Evolutionary conservation across 768 basidiomycete species (phyloP).

Genomic region (Paxillus rubicundulus): DNA sequence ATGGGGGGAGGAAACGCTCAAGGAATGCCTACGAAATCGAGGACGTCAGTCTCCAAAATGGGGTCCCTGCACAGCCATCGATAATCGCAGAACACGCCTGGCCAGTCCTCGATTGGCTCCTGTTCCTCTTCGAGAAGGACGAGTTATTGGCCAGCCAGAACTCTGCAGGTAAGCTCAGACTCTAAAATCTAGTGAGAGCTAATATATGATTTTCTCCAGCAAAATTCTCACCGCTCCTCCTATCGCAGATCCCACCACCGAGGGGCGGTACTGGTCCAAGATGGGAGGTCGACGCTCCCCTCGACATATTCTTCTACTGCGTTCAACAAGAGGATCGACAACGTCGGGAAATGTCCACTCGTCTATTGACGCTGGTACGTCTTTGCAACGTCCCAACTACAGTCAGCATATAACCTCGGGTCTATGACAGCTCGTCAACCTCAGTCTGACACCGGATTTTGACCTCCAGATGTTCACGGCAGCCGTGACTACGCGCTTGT

Average conservation of each 20-base stretch:
- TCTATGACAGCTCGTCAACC: constrained; percentile 38
- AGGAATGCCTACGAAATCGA: constrained; percentile 25
- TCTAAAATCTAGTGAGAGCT: constrained; percentile 5
- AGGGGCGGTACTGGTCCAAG: constrained; percentile 45
- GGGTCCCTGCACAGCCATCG: constrained; percentile 11
- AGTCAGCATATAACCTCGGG: neutral
- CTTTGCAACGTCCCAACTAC: neutral
- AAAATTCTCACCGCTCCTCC: constrained; percentile 50
- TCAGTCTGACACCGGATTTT: constrained; percentile 36
- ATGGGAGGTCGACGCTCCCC: constrained; percentile 53
- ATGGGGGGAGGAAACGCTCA: constrained; percentile 33
- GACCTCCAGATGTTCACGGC: constrained; percentile 37
- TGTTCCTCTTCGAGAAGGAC: constrained; percentile 68
- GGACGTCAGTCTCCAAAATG: constrained; percentile 22
- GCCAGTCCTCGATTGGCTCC: constrained; percentile 68
- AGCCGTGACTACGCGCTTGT: constrained; percentile 36
- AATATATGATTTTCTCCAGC: constrained; percentile 25
- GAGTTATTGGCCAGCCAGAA: constrained; percentile 38
- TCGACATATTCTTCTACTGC: constrained; percentile 46
- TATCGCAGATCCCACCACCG: constrained; percentile 58
- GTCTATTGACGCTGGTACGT: constrained; percentile 33
- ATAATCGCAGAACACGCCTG: constrained; percentile 63
- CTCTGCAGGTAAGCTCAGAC: constrained; percentile 24
- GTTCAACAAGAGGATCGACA: constrained; percentile 31
- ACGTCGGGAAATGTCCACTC: constrained; percentile 34